Percentiles rank a stretch among this genome's conserved stretches.
Conservation (phyloP, 2,329 filamentous ascomycete species). For the Ophiostoma tasmaniense region DNA sequence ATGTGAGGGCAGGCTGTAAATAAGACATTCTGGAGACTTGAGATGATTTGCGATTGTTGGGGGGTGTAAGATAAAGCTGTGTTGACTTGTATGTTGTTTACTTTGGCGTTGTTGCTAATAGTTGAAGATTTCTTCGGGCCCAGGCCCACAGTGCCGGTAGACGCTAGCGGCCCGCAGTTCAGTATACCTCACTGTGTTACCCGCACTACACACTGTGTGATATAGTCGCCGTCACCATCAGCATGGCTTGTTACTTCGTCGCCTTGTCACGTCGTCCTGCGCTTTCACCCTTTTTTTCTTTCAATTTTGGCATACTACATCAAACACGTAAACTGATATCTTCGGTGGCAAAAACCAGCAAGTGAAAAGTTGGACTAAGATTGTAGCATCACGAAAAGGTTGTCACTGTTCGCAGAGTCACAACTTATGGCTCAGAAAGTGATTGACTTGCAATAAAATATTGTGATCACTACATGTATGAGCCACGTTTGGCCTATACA, state of each 20-base stretch:
- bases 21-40: slow-evolving; percentile 28
- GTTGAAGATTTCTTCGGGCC: slow-evolving; percentile 1
- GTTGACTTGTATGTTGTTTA: background rate
- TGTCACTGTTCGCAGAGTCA: slow-evolving; percentile 1
- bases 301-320: background rate
- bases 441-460: background rate
- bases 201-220: background rate
- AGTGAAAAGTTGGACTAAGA: background rate
- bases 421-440: background rate
- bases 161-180: background rate
- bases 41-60: background rate
- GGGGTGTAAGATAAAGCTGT: background rate
- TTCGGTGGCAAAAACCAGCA: background rate
- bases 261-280: no score
- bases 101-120: background rate
- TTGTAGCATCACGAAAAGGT: background rate
- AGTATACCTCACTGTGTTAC: background rate
- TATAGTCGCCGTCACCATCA: background rate
- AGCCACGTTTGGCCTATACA: background rate
- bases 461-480: background rate
- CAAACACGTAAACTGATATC: background rate
- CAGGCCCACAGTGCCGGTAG: slow-evolving; percentile 5
- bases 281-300: background rate
- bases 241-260: background rate
- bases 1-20: slow-evolving; percentile 35